A percentile compares a stretch with the other conserved stretches of the same genome.
These are phyloP conservation scores for Chaetomium sp. DNA, from an alignment of 2,329 filamentous ascomycete species.

Conservation along the genomic window DNA sequence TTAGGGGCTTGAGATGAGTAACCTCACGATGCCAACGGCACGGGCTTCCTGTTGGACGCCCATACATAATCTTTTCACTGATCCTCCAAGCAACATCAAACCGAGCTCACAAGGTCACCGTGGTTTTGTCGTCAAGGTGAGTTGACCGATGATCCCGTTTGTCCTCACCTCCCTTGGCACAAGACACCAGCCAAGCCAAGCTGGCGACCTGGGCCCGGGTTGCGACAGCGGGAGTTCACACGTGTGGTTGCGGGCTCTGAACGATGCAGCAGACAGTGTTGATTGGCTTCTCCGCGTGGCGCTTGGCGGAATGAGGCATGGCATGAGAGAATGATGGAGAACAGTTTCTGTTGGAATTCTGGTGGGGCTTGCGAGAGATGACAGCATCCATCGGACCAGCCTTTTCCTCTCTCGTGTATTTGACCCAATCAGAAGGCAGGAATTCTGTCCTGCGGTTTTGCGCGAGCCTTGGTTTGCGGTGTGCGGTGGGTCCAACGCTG, in stretches of 20 bases:
- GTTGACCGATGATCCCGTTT: conserved; percentile 7
- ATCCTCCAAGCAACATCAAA: too few relatives aligned
- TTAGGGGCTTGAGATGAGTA: too few relatives aligned
- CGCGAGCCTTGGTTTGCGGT: not conserved
- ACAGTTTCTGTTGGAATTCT: not conserved
- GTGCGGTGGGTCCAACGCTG: conserved; percentile 4
- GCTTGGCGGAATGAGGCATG: conserved; percentile 5
- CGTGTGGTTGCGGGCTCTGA: conserved; percentile 11
- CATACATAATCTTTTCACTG: too few relatives aligned
- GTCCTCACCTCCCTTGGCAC: conserved; percentile 2
- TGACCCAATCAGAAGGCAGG: conserved; percentile 1
- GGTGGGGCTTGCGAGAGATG: conserved; percentile 7
- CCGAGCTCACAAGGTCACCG: too few relatives aligned
- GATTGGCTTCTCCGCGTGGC: conserved; percentile 18
- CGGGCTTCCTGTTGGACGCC: too few relatives aligned
- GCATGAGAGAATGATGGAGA: too few relatives aligned
- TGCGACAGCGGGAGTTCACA: conserved; percentile 6
- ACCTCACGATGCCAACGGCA: too few relatives aligned
- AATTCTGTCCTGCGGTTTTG: not conserved
- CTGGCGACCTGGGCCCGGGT: conserved; percentile 1
- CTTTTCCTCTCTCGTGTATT: not conserved
- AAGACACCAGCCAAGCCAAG: not conserved
- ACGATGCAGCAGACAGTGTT: conserved; percentile 3
- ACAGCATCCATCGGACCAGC: not conserved
- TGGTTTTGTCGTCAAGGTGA: too few relatives aligned